A percentile compares a stretch with the other conserved stretches of the same genome.
These are phyloP conservation scores for Mastigamoeba balamuthi DNA, from an alignment of 78 protist species.

Conservation along the genomic window DNA sequence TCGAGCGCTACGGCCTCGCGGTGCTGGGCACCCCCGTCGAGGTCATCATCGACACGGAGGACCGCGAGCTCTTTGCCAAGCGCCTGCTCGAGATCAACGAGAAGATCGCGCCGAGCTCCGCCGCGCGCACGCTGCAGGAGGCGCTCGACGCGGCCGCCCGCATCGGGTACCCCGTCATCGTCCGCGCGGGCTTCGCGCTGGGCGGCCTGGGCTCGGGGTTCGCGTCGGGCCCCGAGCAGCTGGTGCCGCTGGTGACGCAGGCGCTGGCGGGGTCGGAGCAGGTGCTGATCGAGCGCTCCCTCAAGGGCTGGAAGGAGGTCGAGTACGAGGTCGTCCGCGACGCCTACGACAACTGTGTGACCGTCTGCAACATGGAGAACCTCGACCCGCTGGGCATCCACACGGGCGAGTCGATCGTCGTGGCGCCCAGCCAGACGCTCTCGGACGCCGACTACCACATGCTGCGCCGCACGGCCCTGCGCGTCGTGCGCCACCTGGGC, in stretches of 20 bases:
- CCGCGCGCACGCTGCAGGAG: conserved; percentile 49
- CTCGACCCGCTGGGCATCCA: conserved; percentile 96
- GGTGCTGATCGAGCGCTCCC: conserved; percentile 81
- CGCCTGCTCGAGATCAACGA: conserved; percentile 73
- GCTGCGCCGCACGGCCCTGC: conserved; percentile 80
- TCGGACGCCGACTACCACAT: conserved; percentile 86
- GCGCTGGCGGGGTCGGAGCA: conserved; percentile 76
- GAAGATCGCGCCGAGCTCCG: conserved; percentile 56
- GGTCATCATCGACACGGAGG: conserved; percentile 84
- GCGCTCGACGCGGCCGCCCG: conserved; percentile 22
- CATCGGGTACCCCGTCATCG: conserved; percentile 86
- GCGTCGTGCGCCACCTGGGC: conserved; percentile 87
- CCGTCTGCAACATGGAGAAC: conserved; percentile 99
- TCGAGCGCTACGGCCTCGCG: conserved; percentile 49
- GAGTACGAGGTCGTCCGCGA: conserved; percentile 98
- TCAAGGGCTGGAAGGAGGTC: conserved; percentile 96
- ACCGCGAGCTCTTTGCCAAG: conserved; percentile 84
- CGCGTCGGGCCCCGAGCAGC: conserved; percentile 43
- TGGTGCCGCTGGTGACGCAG: conserved; percentile 23
- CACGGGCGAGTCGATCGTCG: conserved; percentile 97
- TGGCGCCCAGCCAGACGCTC: conserved; percentile 95
- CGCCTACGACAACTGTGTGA: conserved; percentile 89
- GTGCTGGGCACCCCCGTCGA: conserved; percentile 89
- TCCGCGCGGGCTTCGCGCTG: conserved; percentile 89
- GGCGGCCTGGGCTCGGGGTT: conserved; percentile 96